Evolutionary conservation across 306 rosid species (phyloP), one percentile per base, ranked within the genome.

Genomic region (Sicyos edulis): DNA sequence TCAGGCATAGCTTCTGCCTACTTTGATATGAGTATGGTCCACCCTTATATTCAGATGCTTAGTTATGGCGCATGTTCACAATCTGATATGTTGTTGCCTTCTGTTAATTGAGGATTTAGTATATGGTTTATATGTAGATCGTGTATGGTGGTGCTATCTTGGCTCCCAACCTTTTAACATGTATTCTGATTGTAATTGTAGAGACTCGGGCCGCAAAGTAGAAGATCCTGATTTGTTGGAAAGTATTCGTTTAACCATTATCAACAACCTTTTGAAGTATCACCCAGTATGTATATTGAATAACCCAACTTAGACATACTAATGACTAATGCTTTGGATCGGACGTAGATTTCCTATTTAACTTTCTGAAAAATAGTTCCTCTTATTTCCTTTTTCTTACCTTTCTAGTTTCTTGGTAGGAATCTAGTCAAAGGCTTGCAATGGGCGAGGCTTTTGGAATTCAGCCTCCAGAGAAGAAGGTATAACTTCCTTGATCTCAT

Each of bases 361-460:
- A 67, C 21, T 73, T 37, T 73, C 58, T 73, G 72, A 63, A n/a
- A n/a, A n/a, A 66, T 54, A 11, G 54, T 72, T 61, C 54, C 70
- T 51, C 65, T 52, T 52, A 65, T 60, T 63, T 63, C 26, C 51
- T 21, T 53, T 37, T 51, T 79, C 54, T 58, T 70, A 63, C 57
- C 49, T 19, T 70, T 49, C 7, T 19, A 68, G 55, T 74, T 77
- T 79, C 64, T 74, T 76, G 32, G 13, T 77, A 93, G 98, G 98
- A 93, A 77, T 88, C 95, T 72, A 88, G 99, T 74, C 95, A 74
- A 74, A 86, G 49, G 73, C 84, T 93, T 74, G 99, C 99, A 37
- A 82, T 93, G 96, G 99, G 99, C 29, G 96, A 90, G 86, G 96
- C 92, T 53, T 93, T 93, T 90, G 99, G 99, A 78, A 80, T 93